Base-by-base conservation (phyloP, 495 filamentous ascomycete genomes). In the Penicillium bialowiezense region DNA sequence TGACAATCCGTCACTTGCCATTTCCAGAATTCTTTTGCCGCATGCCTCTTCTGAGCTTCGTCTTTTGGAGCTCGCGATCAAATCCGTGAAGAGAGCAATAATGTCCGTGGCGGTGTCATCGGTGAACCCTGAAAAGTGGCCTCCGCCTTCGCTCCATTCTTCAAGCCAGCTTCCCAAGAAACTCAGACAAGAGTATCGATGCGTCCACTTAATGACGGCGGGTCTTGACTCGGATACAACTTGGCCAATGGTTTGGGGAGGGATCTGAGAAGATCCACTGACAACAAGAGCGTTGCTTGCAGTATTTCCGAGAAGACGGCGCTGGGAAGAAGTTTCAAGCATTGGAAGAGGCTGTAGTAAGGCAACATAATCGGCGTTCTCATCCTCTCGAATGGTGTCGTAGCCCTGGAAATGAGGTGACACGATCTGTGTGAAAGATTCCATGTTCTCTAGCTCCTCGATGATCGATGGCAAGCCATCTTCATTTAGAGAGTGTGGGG, bases 131-230 rank as follows among this genome's bases (percentile, higher is more conserved):
- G 57, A 52, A 23, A 54, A 67, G 49, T 59, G 63, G 32, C 55
- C 70, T 8, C 74, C 69, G 38, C 59, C 61, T 36, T 70, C 72
- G 43, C 61, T 70, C 75, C 60, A 77, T 60, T 60, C 63, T 80
- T 77, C 85, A 3, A 96, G 73, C 54, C 90, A 80, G 51, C 83
- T 86, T 28, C 88, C 89, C 3, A 95, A 72, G 35, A 90, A 84
- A 37, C 83, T 83, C 41, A 96, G 63, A 19, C 79, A 80, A n/a
- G 89, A 93, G 60, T 91, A 90, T 13, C 76, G 72, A 58, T 87
- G 85, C 37, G 84, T 75, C 77, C 90, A 85, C 53, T 75, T 78
- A 5, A 84, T 78, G 13, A 89, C 79, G 14, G 77, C 71, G n/a
- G 85, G 82, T 42, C 65, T 79, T 23, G 81, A 79, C 37, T 88